A percentile compares a stretch with the other conserved stretches of the same genome.
phyloP scores from a whole-genome alignment of 805 yeast species.

The Torulaspora gathmanii region DNA sequence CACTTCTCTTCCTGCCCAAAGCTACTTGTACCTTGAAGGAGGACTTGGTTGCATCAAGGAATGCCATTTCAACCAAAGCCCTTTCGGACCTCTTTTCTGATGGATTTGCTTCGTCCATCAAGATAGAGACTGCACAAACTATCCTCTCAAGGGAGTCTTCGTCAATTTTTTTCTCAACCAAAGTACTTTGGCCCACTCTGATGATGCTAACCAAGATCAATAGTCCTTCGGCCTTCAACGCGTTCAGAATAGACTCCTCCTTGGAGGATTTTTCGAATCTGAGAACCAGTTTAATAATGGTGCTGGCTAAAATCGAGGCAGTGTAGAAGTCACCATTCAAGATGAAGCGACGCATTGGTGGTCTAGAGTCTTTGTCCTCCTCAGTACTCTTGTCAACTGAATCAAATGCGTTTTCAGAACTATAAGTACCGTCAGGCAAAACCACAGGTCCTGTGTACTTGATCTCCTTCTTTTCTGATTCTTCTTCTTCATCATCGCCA shows the following conservation, averaged over 20 bases:
- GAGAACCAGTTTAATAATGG: slow-evolving; percentile 81
- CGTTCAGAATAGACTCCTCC: slow-evolving; percentile 61
- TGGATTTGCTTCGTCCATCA: slow-evolving; percentile 55
- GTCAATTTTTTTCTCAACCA: slow-evolving; percentile 72
- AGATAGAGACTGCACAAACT: slow-evolving; percentile 74
- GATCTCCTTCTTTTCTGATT: slow-evolving; percentile 18
- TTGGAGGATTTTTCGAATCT: slow-evolving; percentile 59
- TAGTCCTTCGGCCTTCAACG: slow-evolving; percentile 90
- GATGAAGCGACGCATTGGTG: slow-evolving; percentile 77
- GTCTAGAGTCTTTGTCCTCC: slow-evolving; percentile 45
- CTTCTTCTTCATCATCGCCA: slow-evolving; percentile 32
- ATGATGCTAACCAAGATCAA: slow-evolving; percentile 86
- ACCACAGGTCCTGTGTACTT: slow-evolving; percentile 66
- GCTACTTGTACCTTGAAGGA: slow-evolving; percentile 74
- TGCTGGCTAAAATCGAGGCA: slow-evolving; percentile 80
- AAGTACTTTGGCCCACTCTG: slow-evolving; percentile 74
- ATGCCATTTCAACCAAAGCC: slow-evolving; percentile 53
- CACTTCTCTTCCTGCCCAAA: slow-evolving; percentile 53
- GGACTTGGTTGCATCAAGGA: slow-evolving; percentile 79
- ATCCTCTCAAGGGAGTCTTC: slow-evolving; percentile 97
- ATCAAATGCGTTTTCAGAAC: slow-evolving; percentile 82
- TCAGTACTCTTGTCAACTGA: slow-evolving; percentile 72
- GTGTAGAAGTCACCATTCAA: slow-evolving; percentile 87
- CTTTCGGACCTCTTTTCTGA: slow-evolving; percentile 40
- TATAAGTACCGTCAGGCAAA: slow-evolving; percentile 98